Conservation (phyloP, 495 filamentous ascomycete species). For the Daldinia grandis region DNA sequence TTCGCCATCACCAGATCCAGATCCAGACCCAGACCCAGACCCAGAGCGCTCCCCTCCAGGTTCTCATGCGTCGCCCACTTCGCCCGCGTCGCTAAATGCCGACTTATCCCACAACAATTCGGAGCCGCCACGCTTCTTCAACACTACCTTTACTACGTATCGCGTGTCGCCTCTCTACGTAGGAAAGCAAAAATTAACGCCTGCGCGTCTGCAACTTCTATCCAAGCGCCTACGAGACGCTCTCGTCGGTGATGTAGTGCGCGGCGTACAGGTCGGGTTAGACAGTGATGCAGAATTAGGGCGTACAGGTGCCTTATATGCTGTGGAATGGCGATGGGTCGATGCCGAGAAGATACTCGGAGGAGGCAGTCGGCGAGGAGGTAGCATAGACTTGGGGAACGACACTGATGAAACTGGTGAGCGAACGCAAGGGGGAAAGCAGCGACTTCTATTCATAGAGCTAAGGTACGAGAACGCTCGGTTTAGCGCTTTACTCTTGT, state of each 20-base stretch:
- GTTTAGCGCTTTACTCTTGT: constrained; percentile 54
- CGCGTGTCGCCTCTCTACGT: constrained; percentile 56
- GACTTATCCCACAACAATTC: constrained; percentile 9
- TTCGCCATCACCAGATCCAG: constrained; percentile 13
- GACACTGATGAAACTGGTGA: neutral
- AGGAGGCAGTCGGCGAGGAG: constrained; percentile 1
- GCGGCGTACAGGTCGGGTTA: constrained; percentile 56
- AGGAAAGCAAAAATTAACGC: constrained; percentile 42
- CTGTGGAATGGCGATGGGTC: constrained; percentile 46
- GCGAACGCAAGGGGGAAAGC: constrained; percentile 11
- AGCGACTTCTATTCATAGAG: constrained; percentile 42
- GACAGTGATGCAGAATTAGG: constrained; percentile 45
- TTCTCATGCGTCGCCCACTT: constrained; percentile 13
- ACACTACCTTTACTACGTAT: constrained; percentile 58
- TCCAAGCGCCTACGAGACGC: constrained; percentile 53
- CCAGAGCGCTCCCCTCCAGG: constrained; percentile 10
- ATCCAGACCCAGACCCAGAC: too few relatives aligned
- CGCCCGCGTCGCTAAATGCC: constrained; percentile 9
- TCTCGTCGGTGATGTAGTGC: constrained; percentile 59
- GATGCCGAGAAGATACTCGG: constrained; percentile 18
- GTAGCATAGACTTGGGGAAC: constrained; percentile 23
- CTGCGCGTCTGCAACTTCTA: constrained; percentile 43
- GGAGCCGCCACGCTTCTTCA: constrained; percentile 52
- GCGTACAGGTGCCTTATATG: constrained; percentile 50
- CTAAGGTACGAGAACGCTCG: constrained; percentile 53